Conservation (phyloP, 192 early-diverging fungal genomes). For the Irineochytrium annulatum region DNA sequence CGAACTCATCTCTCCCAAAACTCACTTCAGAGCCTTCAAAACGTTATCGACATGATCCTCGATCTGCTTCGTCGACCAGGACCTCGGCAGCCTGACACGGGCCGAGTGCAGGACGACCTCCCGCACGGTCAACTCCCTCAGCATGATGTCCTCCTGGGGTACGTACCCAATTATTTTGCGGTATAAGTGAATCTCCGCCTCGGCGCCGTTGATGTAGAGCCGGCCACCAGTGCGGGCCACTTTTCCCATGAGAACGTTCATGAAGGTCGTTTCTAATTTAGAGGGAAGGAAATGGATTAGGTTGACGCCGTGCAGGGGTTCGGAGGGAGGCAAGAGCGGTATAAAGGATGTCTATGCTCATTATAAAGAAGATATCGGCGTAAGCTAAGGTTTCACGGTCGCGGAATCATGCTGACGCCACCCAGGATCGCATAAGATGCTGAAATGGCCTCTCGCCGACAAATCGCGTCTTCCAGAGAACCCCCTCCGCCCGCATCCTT, state of each 20-base stretch:
- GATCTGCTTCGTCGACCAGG: conserved; percentile 40
- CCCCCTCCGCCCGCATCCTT: too few species aligned
- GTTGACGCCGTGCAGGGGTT: not conserved
- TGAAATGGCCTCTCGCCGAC: too few species aligned
- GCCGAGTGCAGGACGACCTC: conserved; percentile 72
- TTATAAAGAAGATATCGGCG: too few species aligned
- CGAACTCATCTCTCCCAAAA: not conserved
- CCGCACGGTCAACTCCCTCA: conserved; percentile 44
- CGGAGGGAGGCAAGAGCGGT: not conserved
- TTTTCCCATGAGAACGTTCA: conserved; percentile 42
- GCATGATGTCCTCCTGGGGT: conserved; percentile 43
- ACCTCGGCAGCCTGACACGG: conserved; percentile 61
- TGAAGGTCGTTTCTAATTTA: conserved; percentile 40
- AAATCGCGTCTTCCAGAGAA: too few species aligned
- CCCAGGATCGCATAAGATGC: too few species aligned
- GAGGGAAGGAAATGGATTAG: not conserved
- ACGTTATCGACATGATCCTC: conserved; percentile 46
- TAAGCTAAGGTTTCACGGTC: too few species aligned
- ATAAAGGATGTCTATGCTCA: too few species aligned
- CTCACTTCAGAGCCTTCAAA: conserved; percentile 35
- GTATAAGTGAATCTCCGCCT: conserved; percentile 30
- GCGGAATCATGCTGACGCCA: too few species aligned
- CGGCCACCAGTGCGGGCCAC: conserved; percentile 31
- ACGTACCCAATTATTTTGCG: conserved; percentile 47
- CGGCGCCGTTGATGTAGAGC: conserved; percentile 30